These are phyloP conservation scores for Chlorophyllum brunneum DNA, from an alignment of 768 basidiomycete species.

Conservation along the genomic window DNA sequence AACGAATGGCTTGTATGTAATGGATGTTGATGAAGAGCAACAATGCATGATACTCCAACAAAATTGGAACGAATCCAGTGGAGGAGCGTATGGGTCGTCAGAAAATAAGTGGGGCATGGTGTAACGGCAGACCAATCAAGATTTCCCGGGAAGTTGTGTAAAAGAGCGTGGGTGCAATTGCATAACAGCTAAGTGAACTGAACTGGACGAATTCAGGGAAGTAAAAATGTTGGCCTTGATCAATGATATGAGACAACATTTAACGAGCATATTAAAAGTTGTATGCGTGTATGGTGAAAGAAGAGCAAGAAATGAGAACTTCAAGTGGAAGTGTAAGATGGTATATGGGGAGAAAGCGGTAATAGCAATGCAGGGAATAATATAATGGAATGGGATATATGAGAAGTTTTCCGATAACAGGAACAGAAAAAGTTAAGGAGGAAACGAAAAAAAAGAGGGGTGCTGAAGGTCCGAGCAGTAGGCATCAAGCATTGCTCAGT, in stretches of 20 bases:
- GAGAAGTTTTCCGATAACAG: constrained; percentile 14
- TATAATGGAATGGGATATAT: constrained; percentile 22
- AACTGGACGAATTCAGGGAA: not conserved
- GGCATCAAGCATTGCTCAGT: constrained; percentile 33
- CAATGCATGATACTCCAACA: not conserved
- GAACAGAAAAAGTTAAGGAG: constrained; percentile 16
- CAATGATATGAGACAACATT: constrained; percentile 5
- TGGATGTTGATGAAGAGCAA: not conserved
- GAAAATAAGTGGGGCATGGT: not conserved
- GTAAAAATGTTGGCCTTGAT: not conserved
- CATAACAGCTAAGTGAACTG: constrained; percentile 1
- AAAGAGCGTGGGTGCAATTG: constrained; percentile 3
- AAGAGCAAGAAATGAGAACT: constrained; percentile 12
- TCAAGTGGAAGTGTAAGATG: constrained; percentile 20
- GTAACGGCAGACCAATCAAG: constrained; percentile 2
- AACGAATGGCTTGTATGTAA: constrained; percentile 5
- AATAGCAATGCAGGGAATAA: constrained; percentile 16
- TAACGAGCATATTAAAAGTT: constrained; percentile 2
- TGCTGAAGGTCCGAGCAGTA: constrained; percentile 27
- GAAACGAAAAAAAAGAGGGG: constrained; percentile 15
- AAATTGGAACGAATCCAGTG: too few species aligned
- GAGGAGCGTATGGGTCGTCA: not conserved
- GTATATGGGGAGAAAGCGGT: constrained; percentile 21
- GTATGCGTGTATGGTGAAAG: constrained; percentile 17
- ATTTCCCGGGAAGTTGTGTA: constrained; percentile 1